Percentiles rank a stretch among this genome's conserved stretches.
These are phyloP conservation scores for Solanum tarijense DNA, from an alignment of 257 asterid genomes.

Conservation along the genomic window DNA sequence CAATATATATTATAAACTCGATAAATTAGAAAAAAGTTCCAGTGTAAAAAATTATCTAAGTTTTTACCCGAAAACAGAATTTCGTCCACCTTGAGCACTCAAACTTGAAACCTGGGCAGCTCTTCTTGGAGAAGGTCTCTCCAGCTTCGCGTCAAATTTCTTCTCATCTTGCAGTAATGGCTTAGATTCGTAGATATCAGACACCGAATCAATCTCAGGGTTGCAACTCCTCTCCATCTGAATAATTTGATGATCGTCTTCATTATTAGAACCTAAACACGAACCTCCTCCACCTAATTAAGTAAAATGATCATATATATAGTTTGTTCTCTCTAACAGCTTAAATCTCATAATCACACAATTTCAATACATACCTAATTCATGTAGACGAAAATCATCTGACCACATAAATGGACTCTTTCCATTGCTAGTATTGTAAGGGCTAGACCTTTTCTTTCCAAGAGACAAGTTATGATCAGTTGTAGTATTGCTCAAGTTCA, in stretches of 20 bases:
- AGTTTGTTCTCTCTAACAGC: neutral
- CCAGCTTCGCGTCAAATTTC: neutral
- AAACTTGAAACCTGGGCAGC: neutral
- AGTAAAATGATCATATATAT: neutral
- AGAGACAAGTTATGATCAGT: constrained; percentile 20
- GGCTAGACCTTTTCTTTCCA: constrained; percentile 50
- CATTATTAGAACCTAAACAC: neutral
- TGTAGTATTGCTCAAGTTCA: neutral
- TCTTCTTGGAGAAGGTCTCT: constrained; percentile 3
- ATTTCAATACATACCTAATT: neutral
- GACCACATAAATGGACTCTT: constrained; percentile 66
- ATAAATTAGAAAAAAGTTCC: neutral
- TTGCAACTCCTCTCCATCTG: constrained; percentile 31
- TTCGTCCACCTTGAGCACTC: constrained; percentile 2
- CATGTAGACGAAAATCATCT: constrained; percentile 58
- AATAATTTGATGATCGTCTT: constrained; percentile 21
- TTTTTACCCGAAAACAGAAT: neutral
- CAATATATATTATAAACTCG: neutral
- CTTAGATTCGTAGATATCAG: constrained; percentile 48
- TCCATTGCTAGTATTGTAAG: constrained; percentile 25
- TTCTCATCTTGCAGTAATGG: constrained; percentile 8
- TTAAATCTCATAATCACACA: neutral
- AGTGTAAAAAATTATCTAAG: neutral
- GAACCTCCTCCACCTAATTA: neutral
- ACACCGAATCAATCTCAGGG: constrained; percentile 28